Base-by-base conservation (phyloP, 306 rosid genomes). In the Prinsepia uniflora region DNA sequence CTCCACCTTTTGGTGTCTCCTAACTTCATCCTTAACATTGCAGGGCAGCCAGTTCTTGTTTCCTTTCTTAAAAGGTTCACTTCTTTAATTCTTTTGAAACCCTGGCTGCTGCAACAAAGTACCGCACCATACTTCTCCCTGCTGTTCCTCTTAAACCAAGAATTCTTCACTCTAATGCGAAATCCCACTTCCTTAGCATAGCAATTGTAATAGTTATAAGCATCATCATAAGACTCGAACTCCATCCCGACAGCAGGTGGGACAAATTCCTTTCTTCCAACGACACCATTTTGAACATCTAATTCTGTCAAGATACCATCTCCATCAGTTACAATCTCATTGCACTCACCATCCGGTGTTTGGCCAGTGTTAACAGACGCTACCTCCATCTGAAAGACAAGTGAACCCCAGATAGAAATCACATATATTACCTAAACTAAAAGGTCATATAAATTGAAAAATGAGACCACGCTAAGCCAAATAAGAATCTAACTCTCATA, bases 31-130 rank as follows among this genome's bases (percentile, higher is more conserved):
- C 98, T 90, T 72, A 93, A 62, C 97, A 90, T 93, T 7, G 98
- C 98, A 73, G 98, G 97, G 75, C 98, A 93, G 50, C 98, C 96
- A 19, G 98, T 93, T 84, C 98, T 81, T 5, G 98, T 93, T 78
- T 93, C 98, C 78, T 88, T 93, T 71, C 98, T 84, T 79, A 90
- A 76, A 70, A 89, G 91, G 80, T 83, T 93, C 65, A 84, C 90
- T 50, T 93, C 98, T 80, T 93, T 93, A 64, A 84, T 72, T 79
- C 96, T 85, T 80, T 93, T 93, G 84, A 93, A 93, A 71, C 98
- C 98, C 79, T 93, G 98, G 80, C 98, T 93, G 80, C 98, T 93
- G 72, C 98, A 93, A 70, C 98, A 93, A 75, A 93, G 97, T 57
- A 93, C 97, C 0, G 98, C 98, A 72, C 98, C 98, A 36, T 93